phyloP scores from a whole-genome alignment of 305 asterid species.

The Solanum chacoense region DNA sequence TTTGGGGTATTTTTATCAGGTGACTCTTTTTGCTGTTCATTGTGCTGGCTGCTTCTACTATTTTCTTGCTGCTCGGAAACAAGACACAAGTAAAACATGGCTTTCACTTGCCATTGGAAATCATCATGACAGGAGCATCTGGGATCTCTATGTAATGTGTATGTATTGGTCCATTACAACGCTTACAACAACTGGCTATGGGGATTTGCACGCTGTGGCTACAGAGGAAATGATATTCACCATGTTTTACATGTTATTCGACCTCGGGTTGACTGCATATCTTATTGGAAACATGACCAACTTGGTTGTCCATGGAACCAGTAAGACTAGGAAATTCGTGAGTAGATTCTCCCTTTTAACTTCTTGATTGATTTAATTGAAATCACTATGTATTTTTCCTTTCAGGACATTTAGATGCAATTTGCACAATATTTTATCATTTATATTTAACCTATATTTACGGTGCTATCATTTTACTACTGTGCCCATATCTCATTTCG shows the following conservation, averaged over 20 bases:
- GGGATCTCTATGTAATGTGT: constrained; percentile 35
- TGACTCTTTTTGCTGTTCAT: constrained; percentile 64
- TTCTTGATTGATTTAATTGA: background rate
- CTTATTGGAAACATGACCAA: constrained; percentile 86
- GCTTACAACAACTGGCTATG: constrained; percentile 70
- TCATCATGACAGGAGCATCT: constrained; percentile 20
- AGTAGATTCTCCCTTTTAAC: constrained; percentile 16
- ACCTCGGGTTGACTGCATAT: constrained; percentile 61
- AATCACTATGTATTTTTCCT: background rate
- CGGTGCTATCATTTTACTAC: background rate
- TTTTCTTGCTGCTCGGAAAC: constrained; percentile 38
- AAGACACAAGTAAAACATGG: constrained; percentile 48
- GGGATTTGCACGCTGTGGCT: constrained; percentile 66
- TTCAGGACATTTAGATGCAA: background rate
- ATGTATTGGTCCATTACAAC: constrained; percentile 72
- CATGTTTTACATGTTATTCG: constrained; percentile 47
- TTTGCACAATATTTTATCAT: background rate
- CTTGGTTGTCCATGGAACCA: constrained; percentile 72
- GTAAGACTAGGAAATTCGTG: constrained; percentile 64
- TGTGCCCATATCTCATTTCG: background rate
- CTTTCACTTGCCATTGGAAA: constrained; percentile 21
- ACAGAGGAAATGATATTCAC: constrained; percentile 48
- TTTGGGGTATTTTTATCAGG: constrained; percentile 28
- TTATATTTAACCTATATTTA: background rate
- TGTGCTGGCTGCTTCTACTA: constrained; percentile 53